Base-by-base conservation (phyloP, 805 yeast genomes). In the Barnettozyma sucrosica region DNA sequence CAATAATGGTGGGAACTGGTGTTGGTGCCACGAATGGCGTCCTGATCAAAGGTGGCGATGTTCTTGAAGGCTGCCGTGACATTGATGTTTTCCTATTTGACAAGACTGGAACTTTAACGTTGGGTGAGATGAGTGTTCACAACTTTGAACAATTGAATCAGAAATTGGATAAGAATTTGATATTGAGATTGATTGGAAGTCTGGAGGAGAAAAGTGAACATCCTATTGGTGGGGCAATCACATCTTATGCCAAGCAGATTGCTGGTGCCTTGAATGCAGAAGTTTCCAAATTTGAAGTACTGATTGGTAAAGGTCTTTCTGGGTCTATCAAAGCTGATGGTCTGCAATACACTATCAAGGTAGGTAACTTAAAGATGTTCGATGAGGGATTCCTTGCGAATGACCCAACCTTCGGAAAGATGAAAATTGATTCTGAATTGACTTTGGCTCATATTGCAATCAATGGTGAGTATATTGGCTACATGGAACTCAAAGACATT, bases 1-100 rank as follows among this genome's bases (percentile, higher is more conserved):
- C 98, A 0, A 88, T 93, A 10, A 93, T 95, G 97, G 99, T 93
- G 2, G 99, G 97, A 8, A 92, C 98, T 2, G 99, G 99, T 36
- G 84, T 89, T 20, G 98, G 96, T 36, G 98, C 99, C 0, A 66
- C 77, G 13, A 74, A 88, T 64, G 98, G 99, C 18, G 85, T 93
- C 5, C 70, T 93, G 46, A 85, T 93, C 58, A 93, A 92, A 65
- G 96, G 97, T 42, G 99, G 97, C 20, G 95, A 85, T 44, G 79
- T 86, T 14, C 74, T 93, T 51, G 98, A 93, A 61, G 74, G 69
- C 48, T 83, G 93, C 7, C 78, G 79, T 57, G 67, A 74, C 18
- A 71, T 88, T 36, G 76, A 81, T 52, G 74, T 79, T 11, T 79
- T 89, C 24, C 71, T 93, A 26, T 92, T 93, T 64, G 99, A 93